A percentile compares a stretch with the other conserved stretches of the same genome.
phyloP scores from a whole-genome alignment of 805 yeast genomes.

The Candida peoriensis region DNA sequence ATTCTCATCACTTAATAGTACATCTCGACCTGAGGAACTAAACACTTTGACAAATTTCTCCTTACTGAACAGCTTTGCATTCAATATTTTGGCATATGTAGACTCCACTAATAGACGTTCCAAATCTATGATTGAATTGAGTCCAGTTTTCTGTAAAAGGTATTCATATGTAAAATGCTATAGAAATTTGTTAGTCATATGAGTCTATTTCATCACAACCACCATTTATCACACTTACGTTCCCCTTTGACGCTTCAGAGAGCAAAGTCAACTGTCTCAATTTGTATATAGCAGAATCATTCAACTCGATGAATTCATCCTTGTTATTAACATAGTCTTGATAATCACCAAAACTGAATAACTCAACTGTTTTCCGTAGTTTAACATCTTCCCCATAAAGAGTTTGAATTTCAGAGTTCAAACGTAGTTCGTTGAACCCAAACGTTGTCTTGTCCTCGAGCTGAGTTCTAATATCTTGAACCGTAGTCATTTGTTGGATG shows the following conservation, averaged over 20 bases:
- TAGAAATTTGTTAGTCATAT: slow-evolving; percentile 1
- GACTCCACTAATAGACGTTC: slow-evolving; percentile 21
- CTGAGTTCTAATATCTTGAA: background rate
- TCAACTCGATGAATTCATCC: slow-evolving; percentile 11
- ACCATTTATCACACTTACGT: slow-evolving; percentile 1
- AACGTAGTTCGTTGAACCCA: slow-evolving; percentile 23
- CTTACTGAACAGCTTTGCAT: slow-evolving; percentile 17
- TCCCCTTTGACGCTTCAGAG: slow-evolving; percentile 15
- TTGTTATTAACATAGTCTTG: slow-evolving; percentile 11
- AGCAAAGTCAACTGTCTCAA: slow-evolving; percentile 18
- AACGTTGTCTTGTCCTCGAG: slow-evolving; percentile 17
- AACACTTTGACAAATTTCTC: slow-evolving; percentile 15
- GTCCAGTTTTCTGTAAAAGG: slow-evolving; percentile 8
- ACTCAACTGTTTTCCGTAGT: slow-evolving; percentile 17
- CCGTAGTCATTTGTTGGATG: background rate
- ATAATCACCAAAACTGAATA: slow-evolving; percentile 23
- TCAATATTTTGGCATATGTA: slow-evolving; percentile 12
- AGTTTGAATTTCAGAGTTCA: slow-evolving; percentile 1
- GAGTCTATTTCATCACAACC: background rate
- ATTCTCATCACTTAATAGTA: slow-evolving; percentile 9
- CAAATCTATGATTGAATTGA: slow-evolving; percentile 9
- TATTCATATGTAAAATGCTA: slow-evolving; percentile 9
- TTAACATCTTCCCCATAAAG: slow-evolving; percentile 5
- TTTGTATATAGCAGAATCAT: slow-evolving; percentile 13
- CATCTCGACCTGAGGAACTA: slow-evolving; percentile 22